Base-by-base conservation (phyloP, 768 basidiomycete genomes). In the Suillus spraguei region DNA sequence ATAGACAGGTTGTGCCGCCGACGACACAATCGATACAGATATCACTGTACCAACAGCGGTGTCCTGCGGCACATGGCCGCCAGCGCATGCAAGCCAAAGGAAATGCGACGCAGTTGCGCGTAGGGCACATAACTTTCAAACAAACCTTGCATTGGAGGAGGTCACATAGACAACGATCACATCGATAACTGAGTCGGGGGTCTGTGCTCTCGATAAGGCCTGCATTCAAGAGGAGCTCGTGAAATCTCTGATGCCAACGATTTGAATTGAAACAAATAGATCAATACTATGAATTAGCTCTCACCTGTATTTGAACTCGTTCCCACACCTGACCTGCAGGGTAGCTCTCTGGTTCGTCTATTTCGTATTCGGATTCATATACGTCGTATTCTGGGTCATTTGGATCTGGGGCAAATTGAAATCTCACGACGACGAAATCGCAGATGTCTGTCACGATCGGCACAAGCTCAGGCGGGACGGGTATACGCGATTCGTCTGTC, bases 281-380 rank as follows among this genome's bases (percentile, higher is more conserved):
- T 35, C 32, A 50, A 28, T 32, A n/a, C 0, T 20, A n/a, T 11
- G 20, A 11, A 53, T 6, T 11, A 35, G 33, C 11, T 33, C 52
- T 33, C 20, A 53, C 52, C 52, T 33, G 52, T 20, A 53, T 53
- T 33, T 53, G 52, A 53, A 53, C 52, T 53, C 32, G 33, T 53
- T 35, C 13, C 52, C 52, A 53, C 32, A 53, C 52, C 32, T 53
- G 52, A 13, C 17, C 11, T 11, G 32, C 32, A 35, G 20, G 20
- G 32, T 33, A 50, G 49, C 49, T 50, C 24, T 49, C 47, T 49
- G 47, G 47, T 49, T 49, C 47, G 47, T 49, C 22, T 24, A 49
- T 49, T 3, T 24, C 47, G 22, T 49, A 49, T 28, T 24, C 47
- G 6, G 24, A 44, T 10, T 44, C 42, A 20, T 42, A 20, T n/a